Evolutionary conservation across 352 stramenopile species (phyloP).

Genomic region (Phytophthora ohioensis): DNA sequence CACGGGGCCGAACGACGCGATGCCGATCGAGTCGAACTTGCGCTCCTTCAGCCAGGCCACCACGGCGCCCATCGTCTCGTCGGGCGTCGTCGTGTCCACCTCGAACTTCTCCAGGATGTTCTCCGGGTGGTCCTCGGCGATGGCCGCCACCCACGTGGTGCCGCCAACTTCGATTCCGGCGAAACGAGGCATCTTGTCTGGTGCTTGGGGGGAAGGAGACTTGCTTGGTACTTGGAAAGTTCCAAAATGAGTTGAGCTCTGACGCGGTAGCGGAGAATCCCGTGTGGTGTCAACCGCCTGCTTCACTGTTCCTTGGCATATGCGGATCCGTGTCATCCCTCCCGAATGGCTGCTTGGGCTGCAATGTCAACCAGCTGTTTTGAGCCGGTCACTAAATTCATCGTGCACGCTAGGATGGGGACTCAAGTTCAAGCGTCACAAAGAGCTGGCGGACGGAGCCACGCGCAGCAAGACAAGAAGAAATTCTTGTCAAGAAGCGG

Average conservation of each 20-base stretch:
- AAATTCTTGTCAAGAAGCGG: too few relatives aligned
- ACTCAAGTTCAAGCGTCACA: constrained; percentile 38
- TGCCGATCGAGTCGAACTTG: constrained; percentile 87
- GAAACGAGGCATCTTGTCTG: constrained; percentile 43
- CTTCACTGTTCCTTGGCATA: background rate
- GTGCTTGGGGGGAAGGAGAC: constrained; percentile 1
- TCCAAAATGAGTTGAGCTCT: constrained; percentile 16
- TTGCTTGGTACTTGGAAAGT: constrained; percentile 24
- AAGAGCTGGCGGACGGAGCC: constrained; percentile 13
- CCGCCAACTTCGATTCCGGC: constrained; percentile 94
- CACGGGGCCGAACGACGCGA: constrained; percentile 95
- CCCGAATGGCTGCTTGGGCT: constrained; percentile 25
- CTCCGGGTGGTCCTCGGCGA: constrained; percentile 87
- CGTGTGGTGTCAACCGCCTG: constrained; percentile 3
- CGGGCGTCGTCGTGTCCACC: constrained; percentile 89
- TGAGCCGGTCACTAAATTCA: constrained; percentile 16
- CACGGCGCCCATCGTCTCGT: constrained; percentile 83
- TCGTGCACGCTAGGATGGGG: constrained; percentile 22
- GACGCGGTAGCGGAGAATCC: constrained; percentile 1
- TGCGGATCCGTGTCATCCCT: constrained; percentile 10
- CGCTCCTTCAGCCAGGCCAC: constrained; percentile 86
- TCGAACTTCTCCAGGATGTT: constrained; percentile 89
- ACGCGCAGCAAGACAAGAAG: constrained; percentile 1
- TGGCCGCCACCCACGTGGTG: constrained; percentile 94
- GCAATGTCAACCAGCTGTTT: constrained; percentile 37